Base-by-base conservation (phyloP, 1,284 basidiomycete genomes). In the Ustilago crameri region DNA sequence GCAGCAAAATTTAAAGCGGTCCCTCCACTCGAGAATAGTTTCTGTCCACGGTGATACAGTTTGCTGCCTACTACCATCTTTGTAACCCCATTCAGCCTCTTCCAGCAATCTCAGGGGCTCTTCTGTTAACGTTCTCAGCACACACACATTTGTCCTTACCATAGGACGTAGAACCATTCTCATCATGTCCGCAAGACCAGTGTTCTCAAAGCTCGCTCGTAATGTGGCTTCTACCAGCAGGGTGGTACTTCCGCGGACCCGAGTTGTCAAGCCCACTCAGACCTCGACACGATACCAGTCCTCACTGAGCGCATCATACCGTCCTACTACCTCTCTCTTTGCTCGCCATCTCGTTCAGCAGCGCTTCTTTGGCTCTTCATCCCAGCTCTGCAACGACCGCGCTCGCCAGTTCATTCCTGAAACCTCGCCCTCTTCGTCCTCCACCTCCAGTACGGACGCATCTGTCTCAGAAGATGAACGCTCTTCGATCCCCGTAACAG, bases 401-500 rank as follows among this genome's bases (percentile, higher is more conserved):
- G 46, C 51, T 5, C 55, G 51, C 35, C n/a, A 17, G n/a, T 57
- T 52, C 45, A 40, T 60, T 46, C 64, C 64, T 7, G 57, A 60
- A 23, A 53, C 43, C 15, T 45, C 50, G 1, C 43, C 46, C 5
- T 65, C 62, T n/a, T n/a, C n/a, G n/a, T n/a, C n/a, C n/a, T n/a
- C n/a, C n/a, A n/a, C n/a, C n/a, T n/a, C n/a, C n/a, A n/a, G n/a
- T 22, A 27, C 44, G 2, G 17, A 24, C 7, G 9, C 43, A 15
- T n/a, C 42, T 23, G 8, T 20, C 22, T 42, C 41, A 3, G 9
- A n/a, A 3, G 52, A 65, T 10, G 34, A 46, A 17, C 5, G 51
- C 23, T 26, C 48, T 22, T 65, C 68, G 10, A 51, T 72, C 22
- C 63, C 69, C 5, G 69, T 72, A 40, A 73, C 55, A n/a, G 64